These are phyloP conservation scores for Xylaria sp. DNA, from an alignment of 2,329 filamentous ascomycete species.

Conservation along the genomic window DNA sequence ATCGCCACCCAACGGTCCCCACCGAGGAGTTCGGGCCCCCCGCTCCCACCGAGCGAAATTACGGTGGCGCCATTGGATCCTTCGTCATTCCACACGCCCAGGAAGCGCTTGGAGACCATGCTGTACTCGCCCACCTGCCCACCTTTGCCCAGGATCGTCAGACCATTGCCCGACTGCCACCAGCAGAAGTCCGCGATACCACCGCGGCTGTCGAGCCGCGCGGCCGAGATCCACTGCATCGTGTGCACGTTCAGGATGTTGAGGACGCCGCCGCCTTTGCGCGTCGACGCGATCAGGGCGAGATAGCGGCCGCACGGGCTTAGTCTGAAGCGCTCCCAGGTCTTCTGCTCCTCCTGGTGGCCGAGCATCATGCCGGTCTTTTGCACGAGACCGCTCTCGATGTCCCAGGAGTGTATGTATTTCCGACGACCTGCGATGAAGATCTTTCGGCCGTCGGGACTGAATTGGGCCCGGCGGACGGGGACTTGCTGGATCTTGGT, in stretches of 20 bases:
- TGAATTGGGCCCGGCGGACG: constrained; percentile 76
- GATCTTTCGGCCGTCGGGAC: constrained; percentile 68
- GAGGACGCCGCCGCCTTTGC: constrained; percentile 81
- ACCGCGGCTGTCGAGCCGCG: constrained; percentile 72
- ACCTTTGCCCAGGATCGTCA: constrained; percentile 77
- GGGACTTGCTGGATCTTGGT: constrained; percentile 80
- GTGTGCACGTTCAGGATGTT: constrained; percentile 77
- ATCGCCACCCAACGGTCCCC: constrained; percentile 85
- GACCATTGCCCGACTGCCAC: constrained; percentile 79
- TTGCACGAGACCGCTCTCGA: constrained; percentile 73
- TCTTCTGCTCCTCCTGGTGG: constrained; percentile 74
- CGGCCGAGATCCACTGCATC: constrained; percentile 81
- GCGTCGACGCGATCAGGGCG: constrained; percentile 71
- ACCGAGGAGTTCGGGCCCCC: constrained; percentile 58
- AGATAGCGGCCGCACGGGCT: constrained; percentile 84
- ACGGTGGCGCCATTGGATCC: constrained; percentile 82
- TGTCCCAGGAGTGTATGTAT: constrained; percentile 93
- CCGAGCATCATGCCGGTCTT: constrained; percentile 74
- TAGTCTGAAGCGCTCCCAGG: constrained; percentile 85
- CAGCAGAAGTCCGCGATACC: constrained; percentile 88
- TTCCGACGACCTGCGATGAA: constrained; percentile 82
- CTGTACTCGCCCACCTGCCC: constrained; percentile 91
- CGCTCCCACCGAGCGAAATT: constrained; percentile 67
- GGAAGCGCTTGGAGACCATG: constrained; percentile 59
- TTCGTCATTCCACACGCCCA: constrained; percentile 84